These are phyloP conservation scores for Boletus coffeatus DNA, from an alignment of 1,284 basidiomycete species.

Conservation along the genomic window DNA sequence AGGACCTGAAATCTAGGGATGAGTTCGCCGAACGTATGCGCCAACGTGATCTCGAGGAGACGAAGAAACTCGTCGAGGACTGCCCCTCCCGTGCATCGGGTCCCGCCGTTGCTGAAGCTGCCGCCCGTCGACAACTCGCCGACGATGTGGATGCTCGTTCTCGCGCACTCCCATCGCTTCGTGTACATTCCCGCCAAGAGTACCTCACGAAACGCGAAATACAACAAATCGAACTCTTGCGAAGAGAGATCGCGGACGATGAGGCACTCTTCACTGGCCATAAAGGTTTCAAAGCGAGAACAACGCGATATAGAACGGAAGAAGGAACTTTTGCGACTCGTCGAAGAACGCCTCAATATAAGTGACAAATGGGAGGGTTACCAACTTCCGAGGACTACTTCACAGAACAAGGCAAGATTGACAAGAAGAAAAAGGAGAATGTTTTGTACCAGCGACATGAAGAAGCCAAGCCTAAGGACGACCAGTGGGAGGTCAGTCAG, in stretches of 20 bases:
- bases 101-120: slow-evolving; percentile 74
- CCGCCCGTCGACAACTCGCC: slow-evolving; percentile 74
- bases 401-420: slow-evolving; percentile 98
- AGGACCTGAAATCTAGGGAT: slow-evolving; percentile 85
- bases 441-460: slow-evolving; percentile 94
- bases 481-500: slow-evolving; percentile 94
- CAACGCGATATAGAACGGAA: slow-evolving; percentile 81
- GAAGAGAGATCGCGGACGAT: slow-evolving; percentile 91
- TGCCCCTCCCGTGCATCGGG: slow-evolving; percentile 70
- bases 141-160: slow-evolving; percentile 80
- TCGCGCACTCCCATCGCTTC: slow-evolving; percentile 77
- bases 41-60: slow-evolving; percentile 78
- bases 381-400: slow-evolving; percentile 93
- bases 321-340: slow-evolving; percentile 87
- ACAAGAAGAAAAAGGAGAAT: slow-evolving; percentile 93
- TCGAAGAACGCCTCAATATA: slow-evolving; percentile 91
- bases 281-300: slow-evolving; percentile 87
- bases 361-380: slow-evolving; percentile 95
- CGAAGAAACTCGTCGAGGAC: slow-evolving; percentile 92
- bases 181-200: slow-evolving; percentile 85
- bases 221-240: slow-evolving; percentile 92
- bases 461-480: slow-evolving; percentile 85
- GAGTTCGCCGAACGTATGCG: slow-evolving; percentile 89
- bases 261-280: slow-evolving; percentile 83
- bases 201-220: slow-evolving; percentile 95